Evolutionary conservation across 2,329 filamentous ascomycete species (phyloP).

Genomic region (Aspergillus bombycis): DNA sequence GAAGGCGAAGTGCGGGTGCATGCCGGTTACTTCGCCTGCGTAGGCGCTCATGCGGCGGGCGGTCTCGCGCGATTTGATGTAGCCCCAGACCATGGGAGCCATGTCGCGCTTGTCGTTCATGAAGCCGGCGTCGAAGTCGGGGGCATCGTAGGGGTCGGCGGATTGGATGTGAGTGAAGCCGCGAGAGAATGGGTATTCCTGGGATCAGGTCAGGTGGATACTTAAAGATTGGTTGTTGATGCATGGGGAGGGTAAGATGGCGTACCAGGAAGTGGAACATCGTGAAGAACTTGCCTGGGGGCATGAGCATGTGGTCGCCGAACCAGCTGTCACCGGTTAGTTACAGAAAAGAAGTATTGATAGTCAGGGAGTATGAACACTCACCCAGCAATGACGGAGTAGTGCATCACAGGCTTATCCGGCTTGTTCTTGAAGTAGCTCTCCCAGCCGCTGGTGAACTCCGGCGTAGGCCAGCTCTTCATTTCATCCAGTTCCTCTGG

Average conservation of each 20-base stretch:
- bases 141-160: conserved; percentile 72
- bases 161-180: conserved; percentile 71
- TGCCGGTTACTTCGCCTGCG: conserved; percentile 68
- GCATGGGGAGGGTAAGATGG: neutral
- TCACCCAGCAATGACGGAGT: conserved; percentile 71
- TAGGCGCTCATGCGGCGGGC: conserved; percentile 77
- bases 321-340: conserved; percentile 39
- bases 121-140: conserved; percentile 80
- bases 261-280: conserved; percentile 75
- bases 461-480: conserved; percentile 72
- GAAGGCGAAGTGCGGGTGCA: conserved; percentile 73
- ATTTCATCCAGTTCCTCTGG: conserved; percentile 69
- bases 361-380: neutral
- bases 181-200: conserved; percentile 74
- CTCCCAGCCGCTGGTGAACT: conserved; percentile 73
- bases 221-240: neutral
- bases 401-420: conserved; percentile 87
- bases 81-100: conserved; percentile 82
- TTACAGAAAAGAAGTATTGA: neutral
- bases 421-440: conserved; percentile 83
- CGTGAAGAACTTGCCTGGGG: conserved; percentile 77
- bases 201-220: neutral
- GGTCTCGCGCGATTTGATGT: conserved; percentile 81
- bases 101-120: conserved; percentile 86
- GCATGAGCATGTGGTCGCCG: conserved; percentile 61